A percentile compares a stretch with the other conserved stretches of the same genome.
Evolutionary conservation across 108 stramenopile genomes (phyloP).

Genomic region (Nannochloropsis oceanica): DNA sequence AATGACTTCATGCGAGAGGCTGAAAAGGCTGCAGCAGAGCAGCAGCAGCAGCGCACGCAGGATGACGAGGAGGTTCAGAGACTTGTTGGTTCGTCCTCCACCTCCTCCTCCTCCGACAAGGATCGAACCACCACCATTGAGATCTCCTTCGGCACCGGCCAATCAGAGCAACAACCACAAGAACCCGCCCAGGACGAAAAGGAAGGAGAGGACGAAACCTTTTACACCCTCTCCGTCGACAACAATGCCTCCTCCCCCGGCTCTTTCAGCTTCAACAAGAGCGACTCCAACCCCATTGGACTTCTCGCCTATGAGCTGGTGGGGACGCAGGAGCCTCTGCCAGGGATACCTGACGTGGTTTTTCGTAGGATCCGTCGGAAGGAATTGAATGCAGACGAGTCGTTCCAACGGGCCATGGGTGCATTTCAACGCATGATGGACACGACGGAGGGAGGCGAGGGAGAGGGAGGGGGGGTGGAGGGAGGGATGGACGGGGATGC

Average conservation of each 20-base stretch:
- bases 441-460: neutral
- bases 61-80: neutral
- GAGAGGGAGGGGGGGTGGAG: neutral
- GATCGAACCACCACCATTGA: neutral
- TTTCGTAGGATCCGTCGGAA: neutral
- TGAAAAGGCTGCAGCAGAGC: neutral
- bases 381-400: neutral
- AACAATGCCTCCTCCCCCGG: neutral
- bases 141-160: neutral
- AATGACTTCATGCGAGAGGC: neutral
- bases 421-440: neutral
- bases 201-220: neutral
- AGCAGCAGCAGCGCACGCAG: neutral
- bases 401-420: neutral
- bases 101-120: neutral
- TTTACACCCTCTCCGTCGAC: neutral
- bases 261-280: neutral
- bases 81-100: too few species aligned
- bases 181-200: neutral
- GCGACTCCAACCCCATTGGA: neutral
- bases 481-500: neutral
- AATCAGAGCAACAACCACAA: neutral
- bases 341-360: neutral
- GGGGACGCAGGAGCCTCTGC: neutral
- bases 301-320: neutral